Evolutionary conservation across 805 yeast genomes (phyloP), one percentile per base, ranked within the genome.

Genomic region (Dipodascopsis uninucleata): DNA sequence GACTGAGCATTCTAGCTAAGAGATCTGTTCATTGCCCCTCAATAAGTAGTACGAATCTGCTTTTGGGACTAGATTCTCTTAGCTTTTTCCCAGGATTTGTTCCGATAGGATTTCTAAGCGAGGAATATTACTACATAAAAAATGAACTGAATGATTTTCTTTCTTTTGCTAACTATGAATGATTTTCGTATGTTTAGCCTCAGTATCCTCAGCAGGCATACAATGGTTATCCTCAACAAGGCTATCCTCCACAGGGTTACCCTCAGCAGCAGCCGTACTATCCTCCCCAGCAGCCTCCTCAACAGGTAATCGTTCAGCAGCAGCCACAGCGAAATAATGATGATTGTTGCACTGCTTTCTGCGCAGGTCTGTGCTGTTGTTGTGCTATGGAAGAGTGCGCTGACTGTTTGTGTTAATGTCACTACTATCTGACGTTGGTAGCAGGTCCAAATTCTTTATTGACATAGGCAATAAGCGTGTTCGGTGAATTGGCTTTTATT

Each of bases 171-270:
- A n/a, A n/a, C n/a, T n/a, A n/a, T n/a, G n/a, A n/a, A n/a, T n/a
- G n/a, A n/a, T n/a, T n/a, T n/a, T n/a, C n/a, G n/a, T 7, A 7
- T 12, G n/a, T 31, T 5, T 78, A 74, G 43, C 43, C 39, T 8
- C 41, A 40, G 39, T 40, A 40, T 17, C 43, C 43, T 8, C 43
- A 20, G 12, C 43, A 22, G 41, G 31, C 43, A 14, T 36, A 40
- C 31, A 20, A 36, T 10, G 40, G 18, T 23, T 6, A 39, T 16
- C 41, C 18, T 8, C 42, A 32, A 24, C 42, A 32, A 9, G 42
- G 42, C 16, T 36, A 29, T 35, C 43, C 43, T 40, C 43, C 7
- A 17, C 43, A 40, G 18, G 43, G 43, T 14, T 33, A 39, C 23
- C 42, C 36, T 6, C 41, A 39, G 43, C 43, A 40, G 31, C 24